Evolutionary conservation across 106 monocot species (phyloP), one percentile per base, ranked within the genome.

Genomic region (Amphibolis antarctica): DNA sequence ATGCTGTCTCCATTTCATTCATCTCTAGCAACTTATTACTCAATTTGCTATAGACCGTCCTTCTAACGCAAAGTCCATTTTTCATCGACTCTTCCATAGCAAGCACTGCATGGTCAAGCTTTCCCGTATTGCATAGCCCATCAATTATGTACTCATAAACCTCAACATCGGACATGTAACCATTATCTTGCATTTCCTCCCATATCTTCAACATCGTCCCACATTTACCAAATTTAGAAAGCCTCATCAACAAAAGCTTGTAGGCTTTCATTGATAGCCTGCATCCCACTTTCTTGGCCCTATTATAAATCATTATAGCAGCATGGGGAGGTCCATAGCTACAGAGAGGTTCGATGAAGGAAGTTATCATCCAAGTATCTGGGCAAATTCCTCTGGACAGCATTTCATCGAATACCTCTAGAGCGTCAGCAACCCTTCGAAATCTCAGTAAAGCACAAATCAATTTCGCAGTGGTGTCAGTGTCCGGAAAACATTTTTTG

Each of bases 321-420:
- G 96, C 96, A 84, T 90, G 80, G 51, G 96, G 96, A n/a, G 96
- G 96, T 15, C 90, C 96, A 80, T 82, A 90, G 30, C 76, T 87
- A 67, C 86, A 90, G 18, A 98, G 54, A 60, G 77, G 78, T 36
- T 77, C 76, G 25, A 98, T 71, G 25, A 86, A 82, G 28, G 75
- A 80, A 36, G 96, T 90, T 56, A 90, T 55, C 84, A 87, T 84
- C 50, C 86, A 84, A 28, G 84, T 82, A 46, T 44, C 87, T 60
- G 90, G 90, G 13, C 61, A 47, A 58, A 87, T 64, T 45, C 82
- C 90, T 64, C 42, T 59, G 15, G 5, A 14, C 59, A 98, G 51
- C 96, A 98, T 90, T 36, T 78, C 84, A 78, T 90, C 79, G 60
- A 86, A 87, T 27, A 85, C 2, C 46, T 90, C 86, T 57, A 98